Conservation (phyloP, 2,329 filamentous ascomycete genomes). For the Calonectria henricotiae region DNA sequence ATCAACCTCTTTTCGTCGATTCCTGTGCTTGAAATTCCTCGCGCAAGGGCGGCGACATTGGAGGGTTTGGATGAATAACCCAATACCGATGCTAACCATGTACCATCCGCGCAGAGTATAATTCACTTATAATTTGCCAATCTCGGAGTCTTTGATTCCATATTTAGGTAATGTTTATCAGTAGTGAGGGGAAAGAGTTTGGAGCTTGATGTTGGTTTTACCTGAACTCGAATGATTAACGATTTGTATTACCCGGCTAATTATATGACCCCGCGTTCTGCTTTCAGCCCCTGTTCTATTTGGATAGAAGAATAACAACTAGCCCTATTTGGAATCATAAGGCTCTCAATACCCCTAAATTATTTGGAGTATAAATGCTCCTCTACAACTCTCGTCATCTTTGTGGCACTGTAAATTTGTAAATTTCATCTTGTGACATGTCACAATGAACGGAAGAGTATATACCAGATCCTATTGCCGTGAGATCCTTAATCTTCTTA, state of each 20-base stretch:
- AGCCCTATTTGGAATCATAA: too few relatives aligned
- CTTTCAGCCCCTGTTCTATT: too few relatives aligned
- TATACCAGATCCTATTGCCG: too few relatives aligned
- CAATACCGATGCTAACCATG: not conserved
- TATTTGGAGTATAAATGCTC: too few relatives aligned
- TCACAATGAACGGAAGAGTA: too few relatives aligned
- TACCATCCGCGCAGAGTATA: slow-evolving; percentile 6
- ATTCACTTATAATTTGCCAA: not conserved
- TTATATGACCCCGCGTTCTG: not conserved
- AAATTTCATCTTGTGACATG: too few relatives aligned
- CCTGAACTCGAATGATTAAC: not conserved
- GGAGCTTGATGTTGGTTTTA: not conserved
- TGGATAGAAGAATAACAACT: too few relatives aligned
- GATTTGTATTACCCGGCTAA: not conserved
- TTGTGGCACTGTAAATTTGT: too few relatives aligned
- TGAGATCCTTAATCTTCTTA: too few relatives aligned
- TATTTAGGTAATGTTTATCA: not conserved
- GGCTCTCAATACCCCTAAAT: too few relatives aligned
- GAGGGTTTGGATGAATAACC: slow-evolving; percentile 2
- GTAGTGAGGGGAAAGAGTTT: not conserved
- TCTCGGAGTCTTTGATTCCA: not conserved
- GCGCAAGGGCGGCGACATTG: slow-evolving; percentile 9
- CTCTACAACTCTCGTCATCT: too few relatives aligned
- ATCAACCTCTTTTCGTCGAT: not conserved
- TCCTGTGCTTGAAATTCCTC: not conserved